These are phyloP conservation scores for Microbotryum intermedium DNA, from an alignment of 1,284 basidiomycete genomes.

Conservation along the genomic window DNA sequence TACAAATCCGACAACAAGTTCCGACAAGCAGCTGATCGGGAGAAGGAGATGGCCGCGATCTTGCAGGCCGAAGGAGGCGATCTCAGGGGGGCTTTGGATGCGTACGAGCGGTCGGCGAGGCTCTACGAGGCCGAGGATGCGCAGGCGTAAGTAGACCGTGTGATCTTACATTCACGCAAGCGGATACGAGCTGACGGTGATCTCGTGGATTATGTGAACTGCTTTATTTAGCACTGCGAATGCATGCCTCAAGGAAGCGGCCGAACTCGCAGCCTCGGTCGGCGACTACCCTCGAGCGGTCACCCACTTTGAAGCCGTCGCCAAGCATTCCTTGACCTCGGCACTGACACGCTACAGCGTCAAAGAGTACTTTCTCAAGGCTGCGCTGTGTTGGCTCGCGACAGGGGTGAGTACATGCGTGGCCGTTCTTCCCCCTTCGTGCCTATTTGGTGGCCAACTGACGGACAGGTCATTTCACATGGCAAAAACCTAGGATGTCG, in stretches of 20 bases:
- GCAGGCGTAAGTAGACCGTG: slow-evolving; percentile 62
- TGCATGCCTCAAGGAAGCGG: slow-evolving; percentile 90
- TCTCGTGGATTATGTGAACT: slow-evolving; percentile 9
- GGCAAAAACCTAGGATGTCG: slow-evolving; percentile 71
- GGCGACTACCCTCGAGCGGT: slow-evolving; percentile 79
- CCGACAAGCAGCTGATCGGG: slow-evolving; percentile 92
- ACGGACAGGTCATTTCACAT: too few species aligned
- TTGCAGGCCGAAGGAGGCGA: slow-evolving; percentile 67
- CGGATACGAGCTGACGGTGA: not conserved
- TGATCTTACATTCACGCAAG: not conserved
- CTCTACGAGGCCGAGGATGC: slow-evolving; percentile 98
- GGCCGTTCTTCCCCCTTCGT: not conserved
- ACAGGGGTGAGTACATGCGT: slow-evolving; percentile 55
- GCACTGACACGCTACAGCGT: slow-evolving; percentile 95
- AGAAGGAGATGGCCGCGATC: slow-evolving; percentile 80
- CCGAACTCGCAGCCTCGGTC: slow-evolving; percentile 84
- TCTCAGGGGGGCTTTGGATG: slow-evolving; percentile 73
- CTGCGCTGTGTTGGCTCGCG: slow-evolving; percentile 81
- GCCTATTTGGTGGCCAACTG: not conserved
- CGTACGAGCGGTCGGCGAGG: slow-evolving; percentile 85
- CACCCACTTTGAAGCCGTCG: slow-evolving; percentile 57
- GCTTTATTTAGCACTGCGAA: slow-evolving; percentile 68
- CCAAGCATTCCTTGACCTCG: slow-evolving; percentile 70
- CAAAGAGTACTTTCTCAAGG: slow-evolving; percentile 92
- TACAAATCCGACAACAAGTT: slow-evolving; percentile 81